Evolutionary conservation across 768 basidiomycete species (phyloP), one percentile per base, ranked within the genome.

Genomic region (Boletus reticuloceps): DNA sequence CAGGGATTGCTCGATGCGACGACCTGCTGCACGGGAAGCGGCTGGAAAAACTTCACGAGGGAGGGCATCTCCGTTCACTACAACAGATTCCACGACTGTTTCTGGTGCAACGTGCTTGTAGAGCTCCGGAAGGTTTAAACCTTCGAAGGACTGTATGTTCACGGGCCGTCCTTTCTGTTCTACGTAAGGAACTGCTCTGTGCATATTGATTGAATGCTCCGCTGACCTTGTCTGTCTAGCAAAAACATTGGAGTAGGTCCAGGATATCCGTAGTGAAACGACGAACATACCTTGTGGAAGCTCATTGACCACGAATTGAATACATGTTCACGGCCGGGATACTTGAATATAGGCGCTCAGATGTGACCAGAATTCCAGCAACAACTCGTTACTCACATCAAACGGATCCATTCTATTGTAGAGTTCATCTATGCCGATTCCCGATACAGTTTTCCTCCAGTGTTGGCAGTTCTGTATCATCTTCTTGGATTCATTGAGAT

Each of bases 261-360:
- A 45, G 36, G 22, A 25, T 8, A 2, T 13, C 17, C 20, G 14
- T 11, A 31, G 10, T n/a, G 32, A 43, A 34, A 36, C 5, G 47
- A 34, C 9, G 22, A 25, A 55, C 78, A 31, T 48, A 82, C 86
- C 75, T 89, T 89, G 69, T 91, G 88, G 61, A 87, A 89, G 60
- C 81, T 89, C 75, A 89, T 80, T 4, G 87, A 87, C 88, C 88
- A 91, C 58, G 80, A 83, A 50, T 86, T 81, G 59, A 89, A 88
- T 8, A 90, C 82, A 1, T 79, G 77, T 49, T 82, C 77, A 42
- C 88, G 82, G 58, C 83, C 85, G 1, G 86, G 86, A 62, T 84
- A 91, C 88, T 91, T 54, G 49, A 45, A 40, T 50, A 54, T 42
- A 34, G 29, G 12, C 13, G 19, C 13, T 54, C 27, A 53, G 49